A percentile compares a stretch with the other conserved stretches of the same genome.
Evolutionary conservation across 345 rosid genomes (phyloP).

Genomic region (Pistacia atlantica): DNA sequence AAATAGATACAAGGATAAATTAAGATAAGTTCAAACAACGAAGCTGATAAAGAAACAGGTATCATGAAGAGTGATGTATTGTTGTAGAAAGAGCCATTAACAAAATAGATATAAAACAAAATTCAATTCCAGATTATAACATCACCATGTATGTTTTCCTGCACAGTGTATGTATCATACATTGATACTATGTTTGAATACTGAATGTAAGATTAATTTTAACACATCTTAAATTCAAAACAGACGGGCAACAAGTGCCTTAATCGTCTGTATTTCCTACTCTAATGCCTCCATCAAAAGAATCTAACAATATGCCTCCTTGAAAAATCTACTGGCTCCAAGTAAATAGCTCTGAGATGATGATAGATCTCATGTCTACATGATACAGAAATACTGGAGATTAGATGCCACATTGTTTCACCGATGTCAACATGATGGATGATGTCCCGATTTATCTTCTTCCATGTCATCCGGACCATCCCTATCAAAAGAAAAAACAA

Average conservation of each 20-base stretch:
- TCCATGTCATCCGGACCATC: conserved; percentile 49
- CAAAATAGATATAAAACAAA: not conserved
- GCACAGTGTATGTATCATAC: not conserved
- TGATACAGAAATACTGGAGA: not conserved
- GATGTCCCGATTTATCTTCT: conserved; percentile 40
- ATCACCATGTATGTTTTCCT: not conserved
- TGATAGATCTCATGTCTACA: not conserved
- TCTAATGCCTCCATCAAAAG: conserved; percentile 23
- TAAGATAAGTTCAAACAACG: too few relatives aligned
- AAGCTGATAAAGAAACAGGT: too few relatives aligned
- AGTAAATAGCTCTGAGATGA: not conserved
- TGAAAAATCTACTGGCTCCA: not conserved
- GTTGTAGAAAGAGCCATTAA: too few relatives aligned
- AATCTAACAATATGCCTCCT: conserved; percentile 7
- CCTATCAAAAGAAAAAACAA: conserved; percentile 24
- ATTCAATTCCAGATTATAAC: not conserved
- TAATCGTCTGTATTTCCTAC: not conserved
- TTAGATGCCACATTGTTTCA: not conserved
- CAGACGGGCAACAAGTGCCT: not conserved
- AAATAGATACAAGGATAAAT: not conserved
- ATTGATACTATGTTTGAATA: not conserved
- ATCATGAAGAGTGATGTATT: too few relatives aligned
- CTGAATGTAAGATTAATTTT: conserved; percentile 6
- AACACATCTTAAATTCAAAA: not conserved
- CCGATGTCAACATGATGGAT: conserved; percentile 32